These are phyloP conservation scores for Micractinium conductrix DNA, from an alignment of 139 green algal species.

Conservation along the genomic window DNA sequence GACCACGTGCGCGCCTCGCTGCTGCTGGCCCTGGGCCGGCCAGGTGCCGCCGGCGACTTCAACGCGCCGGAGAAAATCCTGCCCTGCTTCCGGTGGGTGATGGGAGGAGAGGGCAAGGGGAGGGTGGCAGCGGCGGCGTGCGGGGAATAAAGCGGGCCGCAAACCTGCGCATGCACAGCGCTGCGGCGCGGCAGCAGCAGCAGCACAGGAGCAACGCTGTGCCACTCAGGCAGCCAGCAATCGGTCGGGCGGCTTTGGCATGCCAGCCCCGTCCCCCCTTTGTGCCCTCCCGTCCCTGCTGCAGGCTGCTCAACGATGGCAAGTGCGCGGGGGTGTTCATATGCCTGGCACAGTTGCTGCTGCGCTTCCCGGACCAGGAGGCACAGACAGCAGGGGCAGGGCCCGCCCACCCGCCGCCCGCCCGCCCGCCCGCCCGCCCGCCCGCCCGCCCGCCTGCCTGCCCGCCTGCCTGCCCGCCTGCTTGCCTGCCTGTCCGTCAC, in stretches of 20 bases:
- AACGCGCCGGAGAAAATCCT: neutral
- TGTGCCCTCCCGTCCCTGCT: neutral
- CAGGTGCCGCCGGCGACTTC: neutral
- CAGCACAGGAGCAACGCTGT: neutral
- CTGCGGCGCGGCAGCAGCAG: neutral
- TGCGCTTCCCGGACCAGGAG: neutral
- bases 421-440: too few species aligned
- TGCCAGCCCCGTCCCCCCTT: too few species aligned
- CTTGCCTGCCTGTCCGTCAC: too few species aligned
- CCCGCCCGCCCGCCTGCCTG: too few species aligned
- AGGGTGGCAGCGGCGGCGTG: neutral
- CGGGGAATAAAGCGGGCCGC: too few species aligned
- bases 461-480: too few species aligned
- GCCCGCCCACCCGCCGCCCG: too few species aligned
- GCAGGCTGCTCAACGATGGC: neutral
- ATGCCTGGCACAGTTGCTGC: neutral
- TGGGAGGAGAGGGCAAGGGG: neutral
- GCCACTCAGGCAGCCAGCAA: neutral
- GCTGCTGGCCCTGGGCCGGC: neutral
- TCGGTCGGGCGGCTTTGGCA: too few species aligned
- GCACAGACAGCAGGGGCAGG: neutral
- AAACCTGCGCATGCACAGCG: too few species aligned
- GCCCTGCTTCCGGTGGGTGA: neutral
- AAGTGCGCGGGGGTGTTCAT: neutral
- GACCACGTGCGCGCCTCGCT: neutral